phyloP scores from a whole-genome alignment of 1,284 basidiomycete species.

The Kwoniella shivajii region DNA sequence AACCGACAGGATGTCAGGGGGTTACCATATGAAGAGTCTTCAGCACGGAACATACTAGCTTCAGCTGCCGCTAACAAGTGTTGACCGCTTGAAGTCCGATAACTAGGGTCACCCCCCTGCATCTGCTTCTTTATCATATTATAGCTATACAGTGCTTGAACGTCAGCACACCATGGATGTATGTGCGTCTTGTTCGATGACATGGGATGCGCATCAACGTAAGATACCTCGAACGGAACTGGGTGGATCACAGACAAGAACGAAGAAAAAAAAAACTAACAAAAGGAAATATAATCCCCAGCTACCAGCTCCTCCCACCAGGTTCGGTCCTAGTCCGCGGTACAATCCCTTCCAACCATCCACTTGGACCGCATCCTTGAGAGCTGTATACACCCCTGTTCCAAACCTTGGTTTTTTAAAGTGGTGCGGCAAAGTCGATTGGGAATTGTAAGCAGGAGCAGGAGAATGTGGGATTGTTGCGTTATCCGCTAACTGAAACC shows the following conservation, averaged over 20 bases:
- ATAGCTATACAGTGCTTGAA: constrained; percentile 68
- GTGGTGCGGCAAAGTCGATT: constrained; percentile 11
- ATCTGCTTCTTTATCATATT: constrained; percentile 84
- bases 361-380: constrained; percentile 71
- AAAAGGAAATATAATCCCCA: constrained; percentile 99
- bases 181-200: no score
- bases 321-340: constrained; percentile 85
- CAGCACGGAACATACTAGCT: constrained; percentile 76
- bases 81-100: constrained; percentile 68
- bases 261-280: constrained; percentile 60
- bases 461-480: constrained; percentile 14
- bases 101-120: constrained; percentile 52
- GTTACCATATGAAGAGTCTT: no score
- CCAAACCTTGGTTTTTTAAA: constrained; percentile 63
- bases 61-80: constrained; percentile 90
- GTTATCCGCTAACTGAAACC: constrained; percentile 83
- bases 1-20: constrained; percentile 8
- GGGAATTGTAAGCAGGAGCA: not conserved
- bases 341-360: constrained; percentile 88
- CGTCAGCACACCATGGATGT: no score
- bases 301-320: constrained; percentile 93
- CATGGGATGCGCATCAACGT: no score
- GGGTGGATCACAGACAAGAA: not conserved
- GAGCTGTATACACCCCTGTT: constrained; percentile 72
- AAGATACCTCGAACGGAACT: no score